Evolutionary conservation across 202 grass and related monocot species (phyloP).

Genomic region (Musa balbisiana): DNA sequence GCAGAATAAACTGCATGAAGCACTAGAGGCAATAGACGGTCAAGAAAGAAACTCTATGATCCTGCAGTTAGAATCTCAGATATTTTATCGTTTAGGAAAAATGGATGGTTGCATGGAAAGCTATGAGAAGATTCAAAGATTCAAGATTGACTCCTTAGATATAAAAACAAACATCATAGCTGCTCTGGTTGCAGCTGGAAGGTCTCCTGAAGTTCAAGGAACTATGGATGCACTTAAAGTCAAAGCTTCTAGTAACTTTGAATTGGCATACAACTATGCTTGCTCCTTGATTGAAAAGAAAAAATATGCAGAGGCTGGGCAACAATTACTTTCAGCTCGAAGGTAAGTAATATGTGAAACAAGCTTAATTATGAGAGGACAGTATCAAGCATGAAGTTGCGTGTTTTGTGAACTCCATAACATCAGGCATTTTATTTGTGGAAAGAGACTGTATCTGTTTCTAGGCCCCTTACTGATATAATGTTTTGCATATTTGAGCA

Average conservation of each 20-base stretch:
- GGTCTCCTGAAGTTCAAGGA: slow-evolving; percentile 62
- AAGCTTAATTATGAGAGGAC: no score
- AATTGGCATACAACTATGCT: slow-evolving; percentile 86
- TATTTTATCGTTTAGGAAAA: slow-evolving; percentile 74
- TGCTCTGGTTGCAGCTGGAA: slow-evolving; percentile 73
- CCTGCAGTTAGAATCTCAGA: slow-evolving; percentile 90
- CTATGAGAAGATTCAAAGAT: slow-evolving; percentile 81
- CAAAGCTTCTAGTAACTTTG: slow-evolving; percentile 67
- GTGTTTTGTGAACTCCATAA: neutral
- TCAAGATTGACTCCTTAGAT: slow-evolving; percentile 72
- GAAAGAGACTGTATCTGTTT: neutral
- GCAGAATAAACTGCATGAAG: slow-evolving; percentile 85
- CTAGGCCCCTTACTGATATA: neutral
- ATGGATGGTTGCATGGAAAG: slow-evolving; percentile 75
- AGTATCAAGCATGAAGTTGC: neutral
- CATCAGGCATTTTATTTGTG: neutral
- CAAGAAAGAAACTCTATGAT: slow-evolving; percentile 59
- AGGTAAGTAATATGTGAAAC: slow-evolving; percentile 38
- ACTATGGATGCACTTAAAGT: slow-evolving; percentile 61
- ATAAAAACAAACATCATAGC: slow-evolving; percentile 81
- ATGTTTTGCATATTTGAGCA: neutral
- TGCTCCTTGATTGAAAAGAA: slow-evolving; percentile 85
- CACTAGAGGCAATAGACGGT: slow-evolving; percentile 47
- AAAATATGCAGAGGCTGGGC: slow-evolving; percentile 71
- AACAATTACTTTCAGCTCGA: slow-evolving; percentile 66